These are phyloP conservation scores for Misopates orontium DNA, from an alignment of 257 asterid genomes.

Conservation along the genomic window DNA sequence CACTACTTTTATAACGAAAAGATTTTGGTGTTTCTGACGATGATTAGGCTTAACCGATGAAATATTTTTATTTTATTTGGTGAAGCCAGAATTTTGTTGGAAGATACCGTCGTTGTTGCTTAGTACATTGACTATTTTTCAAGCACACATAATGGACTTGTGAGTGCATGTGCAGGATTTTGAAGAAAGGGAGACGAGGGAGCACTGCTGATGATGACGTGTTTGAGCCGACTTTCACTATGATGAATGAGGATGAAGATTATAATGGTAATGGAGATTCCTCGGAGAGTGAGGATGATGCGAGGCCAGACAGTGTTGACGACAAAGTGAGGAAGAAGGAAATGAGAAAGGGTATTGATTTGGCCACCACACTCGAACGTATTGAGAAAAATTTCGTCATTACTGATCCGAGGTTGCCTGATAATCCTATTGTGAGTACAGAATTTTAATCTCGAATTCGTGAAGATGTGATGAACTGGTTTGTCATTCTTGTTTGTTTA, in stretches of 20 bases:
- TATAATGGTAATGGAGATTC: slow-evolving; percentile 34
- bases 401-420: slow-evolving; percentile 97
- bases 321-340: slow-evolving; percentile 94
- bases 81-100: too few relatives aligned
- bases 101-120: too few relatives aligned
- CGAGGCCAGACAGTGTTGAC: slow-evolving; percentile 84
- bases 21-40: too few relatives aligned
- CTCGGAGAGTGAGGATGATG: slow-evolving; percentile 61
- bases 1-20: too few relatives aligned
- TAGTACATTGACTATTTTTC: too few relatives aligned
- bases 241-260: slow-evolving; percentile 45
- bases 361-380: slow-evolving; percentile 98
- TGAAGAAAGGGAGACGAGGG: slow-evolving; percentile 66
- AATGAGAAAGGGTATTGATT: slow-evolving; percentile 98
- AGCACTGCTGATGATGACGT: slow-evolving; percentile 39
- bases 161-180: slow-evolving; percentile 43
- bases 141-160: too few relatives aligned
- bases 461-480: background rate
- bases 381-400: slow-evolving; percentile 95
- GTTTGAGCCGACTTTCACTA: slow-evolving; percentile 40
- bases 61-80: too few relatives aligned
- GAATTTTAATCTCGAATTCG: background rate
- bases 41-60: too few relatives aligned
- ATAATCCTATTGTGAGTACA: slow-evolving; percentile 88
- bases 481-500: background rate